Evolutionary conservation across 495 filamentous ascomycete species (phyloP), one percentile per base, ranked within the genome.

Genomic region (Neurospora sp.): DNA sequence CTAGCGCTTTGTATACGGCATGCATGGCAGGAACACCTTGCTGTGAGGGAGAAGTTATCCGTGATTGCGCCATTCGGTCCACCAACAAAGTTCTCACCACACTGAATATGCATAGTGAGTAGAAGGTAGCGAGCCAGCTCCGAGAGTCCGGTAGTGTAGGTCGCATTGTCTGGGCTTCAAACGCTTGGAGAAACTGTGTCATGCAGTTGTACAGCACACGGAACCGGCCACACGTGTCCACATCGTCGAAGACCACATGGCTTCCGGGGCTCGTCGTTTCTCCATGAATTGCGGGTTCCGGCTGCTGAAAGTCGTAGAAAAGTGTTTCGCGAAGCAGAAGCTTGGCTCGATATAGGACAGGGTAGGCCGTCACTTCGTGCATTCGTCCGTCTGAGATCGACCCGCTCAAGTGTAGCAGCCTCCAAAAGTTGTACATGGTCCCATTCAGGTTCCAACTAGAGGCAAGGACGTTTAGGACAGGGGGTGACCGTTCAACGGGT

Each of bases 81-180:
- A 82, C 80, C 14, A 86, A 74, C 1, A 86, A 77, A 8, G 85
- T 85, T 71, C 81, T 82, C 41, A 85, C 81, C n/a, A 85, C 75
- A 76, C 83, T 85, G 70, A 86, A 86, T 46, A 86, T 84, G 74
- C 84, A 86, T 38, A 86, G 76, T 5, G 85, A 84, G 71, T 83
- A 77, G 70, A 86, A 84, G 27, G 80, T 72, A n/a, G 85, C 82
- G 4, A 85, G 73, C 85, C 85, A 86, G 46, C 72, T 81, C 72
- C 80, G 83, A 1, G 81, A 77, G n/a, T 81, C 81, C 20, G 80
- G 76, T 6, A 80, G 73, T 12, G 77, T 76, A 27, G 78, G 78
- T 40, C 81, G 80, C 74, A 80, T 74, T 3, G 84, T 80, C 39
- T 78, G 81, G 9, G 71, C 78, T 72, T 86, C 85, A 69, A 86